These are phyloP conservation scores for Meredithiella fracta DNA, from an alignment of 2,329 filamentous ascomycete species.

Conservation along the genomic window DNA sequence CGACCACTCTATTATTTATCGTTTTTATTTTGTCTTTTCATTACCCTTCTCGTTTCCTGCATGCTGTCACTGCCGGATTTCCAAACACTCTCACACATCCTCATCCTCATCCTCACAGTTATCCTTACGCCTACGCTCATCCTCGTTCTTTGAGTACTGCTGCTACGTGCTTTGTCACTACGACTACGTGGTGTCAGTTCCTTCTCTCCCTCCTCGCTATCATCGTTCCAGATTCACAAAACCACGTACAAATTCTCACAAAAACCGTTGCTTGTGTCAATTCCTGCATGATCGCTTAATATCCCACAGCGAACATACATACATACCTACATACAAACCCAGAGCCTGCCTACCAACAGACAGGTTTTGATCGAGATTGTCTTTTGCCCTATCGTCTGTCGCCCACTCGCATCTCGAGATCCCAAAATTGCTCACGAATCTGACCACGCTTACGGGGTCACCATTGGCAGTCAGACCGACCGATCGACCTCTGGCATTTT, in stretches of 20 bases:
- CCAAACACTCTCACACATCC: neutral
- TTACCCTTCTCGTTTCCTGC: neutral
- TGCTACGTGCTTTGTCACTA: neutral
- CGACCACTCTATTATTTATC: no score
- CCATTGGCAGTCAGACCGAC: neutral
- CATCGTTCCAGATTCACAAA: neutral
- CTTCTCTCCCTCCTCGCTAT: neutral
- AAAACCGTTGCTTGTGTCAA: no score
- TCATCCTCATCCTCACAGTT: neutral
- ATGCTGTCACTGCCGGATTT: neutral
- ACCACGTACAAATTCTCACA: neutral
- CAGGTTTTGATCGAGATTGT: neutral
- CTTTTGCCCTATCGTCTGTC: neutral
- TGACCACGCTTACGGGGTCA: neutral
- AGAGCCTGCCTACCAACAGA: neutral
- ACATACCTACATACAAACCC: neutral
- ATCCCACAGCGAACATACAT: neutral
- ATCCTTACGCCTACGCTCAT: neutral
- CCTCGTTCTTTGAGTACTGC: neutral
- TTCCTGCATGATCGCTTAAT: neutral
- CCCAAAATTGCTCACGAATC: neutral
- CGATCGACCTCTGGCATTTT: neutral
- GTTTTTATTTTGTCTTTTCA: neutral
- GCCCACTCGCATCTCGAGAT: no score
- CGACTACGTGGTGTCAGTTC: neutral